Base-by-base conservation (phyloP, 1,284 basidiomycete species). In the Singerocomus inundabilis region DNA sequence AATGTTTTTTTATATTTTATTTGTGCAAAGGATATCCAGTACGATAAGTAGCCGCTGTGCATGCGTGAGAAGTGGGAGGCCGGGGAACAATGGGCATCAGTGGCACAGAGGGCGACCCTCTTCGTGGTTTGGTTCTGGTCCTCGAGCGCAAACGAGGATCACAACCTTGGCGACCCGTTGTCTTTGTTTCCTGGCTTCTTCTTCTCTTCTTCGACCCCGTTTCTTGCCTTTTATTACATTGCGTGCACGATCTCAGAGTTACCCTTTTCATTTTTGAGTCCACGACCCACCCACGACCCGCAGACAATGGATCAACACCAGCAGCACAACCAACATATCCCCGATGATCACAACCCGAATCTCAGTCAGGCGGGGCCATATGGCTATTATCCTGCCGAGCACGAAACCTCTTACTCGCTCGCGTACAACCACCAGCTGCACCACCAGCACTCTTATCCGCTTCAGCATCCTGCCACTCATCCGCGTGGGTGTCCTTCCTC, bases 401-500 rank as follows among this genome's bases (percentile, higher is more conserved):
- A 74, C 53, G 66, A 70, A 34, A 53, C 60, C 55, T 63, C 70
- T 56, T 68, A 69, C 58, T 62, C 65, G 61, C 69, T 76, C 62
- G 68, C 70, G 57, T 76, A 76, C 63, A 68, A 69, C 57, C 60
- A 63, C 57, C 72, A 67, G 61, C 46, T 68, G 60, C 65, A 66
- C 48, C 70, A 66, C 60, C 70, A 73, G 51, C 67, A 66, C 54
- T 62, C 64, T 61, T 72, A 74, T 66, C 72, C 66, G 64, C 67
- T 75, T 64, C 66, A 67, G 53, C 73, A 73, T 62, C 67, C 68
- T 64, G 73, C 64, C 64, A 67, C 69, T 65, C 68, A 69, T 72
- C 69, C 72, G 62, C 82, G 82, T 81, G 80, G 76, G 81, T 80
- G 55, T 62, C 69, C 62, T 70, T 70, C 66, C 64, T 70, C 64